Evolutionary conservation across 1,284 basidiomycete species (phyloP).

Genomic region (Sanghuangporus sanghuang): DNA sequence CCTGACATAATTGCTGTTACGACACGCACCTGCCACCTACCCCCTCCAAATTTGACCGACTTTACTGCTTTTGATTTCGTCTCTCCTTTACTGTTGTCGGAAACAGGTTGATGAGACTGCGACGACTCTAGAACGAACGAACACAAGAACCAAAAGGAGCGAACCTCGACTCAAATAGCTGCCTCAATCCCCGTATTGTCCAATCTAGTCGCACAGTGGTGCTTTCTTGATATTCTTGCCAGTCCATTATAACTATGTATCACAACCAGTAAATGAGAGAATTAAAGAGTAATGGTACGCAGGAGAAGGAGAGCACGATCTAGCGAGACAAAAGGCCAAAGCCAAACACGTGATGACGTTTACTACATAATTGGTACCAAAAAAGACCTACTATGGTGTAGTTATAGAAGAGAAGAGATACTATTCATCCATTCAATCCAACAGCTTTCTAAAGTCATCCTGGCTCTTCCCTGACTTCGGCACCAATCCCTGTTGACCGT

Average conservation of each 20-base stretch:
- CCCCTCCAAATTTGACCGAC: slow-evolving; percentile 60
- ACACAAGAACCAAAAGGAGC: not conserved
- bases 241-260: slow-evolving; percentile 21
- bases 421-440: slow-evolving; percentile 28
- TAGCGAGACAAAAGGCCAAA: not conserved
- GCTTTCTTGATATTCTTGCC: slow-evolving; percentile 44
- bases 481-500: slow-evolving; percentile 29
- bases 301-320: too few relatives aligned
- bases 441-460: slow-evolving; percentile 78
- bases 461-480: slow-evolving; percentile 49
- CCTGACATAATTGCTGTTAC: not conserved
- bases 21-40: slow-evolving; percentile 58
- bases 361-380: not conserved
- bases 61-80: slow-evolving; percentile 67
- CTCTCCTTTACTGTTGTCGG: slow-evolving; percentile 48
- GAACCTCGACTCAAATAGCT: slow-evolving; percentile 70
- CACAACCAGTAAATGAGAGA: too few relatives aligned
- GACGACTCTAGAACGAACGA: not conserved
- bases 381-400: not conserved
- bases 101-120: not conserved
- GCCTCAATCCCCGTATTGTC: slow-evolving; percentile 62
- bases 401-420: not conserved
- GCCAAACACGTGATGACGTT: not conserved
- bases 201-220: slow-evolving; percentile 69
- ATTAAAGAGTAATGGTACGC: too few relatives aligned